Evolutionary conservation across 257 asterid species (phyloP).

Genomic region (Forsythia viridissima): DNA sequence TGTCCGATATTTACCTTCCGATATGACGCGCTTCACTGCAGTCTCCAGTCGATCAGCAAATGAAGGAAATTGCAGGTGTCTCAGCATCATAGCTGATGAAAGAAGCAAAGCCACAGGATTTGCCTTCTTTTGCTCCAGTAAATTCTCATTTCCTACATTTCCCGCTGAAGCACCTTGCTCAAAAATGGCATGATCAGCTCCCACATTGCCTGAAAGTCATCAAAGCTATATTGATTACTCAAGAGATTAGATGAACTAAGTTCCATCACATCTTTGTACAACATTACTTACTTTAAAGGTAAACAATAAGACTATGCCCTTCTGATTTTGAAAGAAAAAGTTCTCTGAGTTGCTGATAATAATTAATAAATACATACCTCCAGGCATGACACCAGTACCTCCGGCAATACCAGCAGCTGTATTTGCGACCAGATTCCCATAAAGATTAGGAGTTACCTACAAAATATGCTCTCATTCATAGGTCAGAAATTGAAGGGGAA

Average conservation of each 20-base stretch:
- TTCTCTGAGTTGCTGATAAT: slow-evolving; percentile 16
- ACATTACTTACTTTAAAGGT: not conserved
- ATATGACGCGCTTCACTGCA: slow-evolving; percentile 75
- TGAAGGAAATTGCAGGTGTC: slow-evolving; percentile 96
- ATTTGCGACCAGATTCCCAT: slow-evolving; percentile 87
- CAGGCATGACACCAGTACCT: slow-evolving; percentile 99
- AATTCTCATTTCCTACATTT: slow-evolving; percentile 78
- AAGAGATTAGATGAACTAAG: not conserved
- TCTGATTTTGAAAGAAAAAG: not conserved
- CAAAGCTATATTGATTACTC: slow-evolving; percentile 5
- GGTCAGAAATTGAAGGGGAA: slow-evolving; percentile 15
- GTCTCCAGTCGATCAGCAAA: slow-evolving; percentile 91
- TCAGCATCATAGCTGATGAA: slow-evolving; percentile 96
- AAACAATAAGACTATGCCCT: not conserved
- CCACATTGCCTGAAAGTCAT: slow-evolving; percentile 75
- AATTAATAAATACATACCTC: slow-evolving; percentile 50
- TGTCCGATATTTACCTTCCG: slow-evolving; percentile 69
- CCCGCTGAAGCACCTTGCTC: slow-evolving; percentile 99
- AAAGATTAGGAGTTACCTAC: slow-evolving; percentile 97
- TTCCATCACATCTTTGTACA: not conserved
- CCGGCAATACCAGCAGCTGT: slow-evolving; percentile 99
- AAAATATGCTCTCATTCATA: slow-evolving; percentile 19
- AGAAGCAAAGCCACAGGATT: slow-evolving; percentile 91
- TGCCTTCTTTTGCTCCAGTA: slow-evolving; percentile 69
- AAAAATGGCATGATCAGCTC: slow-evolving; percentile 88